A percentile compares a stretch with the other conserved stretches of the same genome.
These are phyloP conservation scores for Leccinum colubrinum DNA, from an alignment of 1,284 basidiomycete genomes.

Conservation along the genomic window DNA sequence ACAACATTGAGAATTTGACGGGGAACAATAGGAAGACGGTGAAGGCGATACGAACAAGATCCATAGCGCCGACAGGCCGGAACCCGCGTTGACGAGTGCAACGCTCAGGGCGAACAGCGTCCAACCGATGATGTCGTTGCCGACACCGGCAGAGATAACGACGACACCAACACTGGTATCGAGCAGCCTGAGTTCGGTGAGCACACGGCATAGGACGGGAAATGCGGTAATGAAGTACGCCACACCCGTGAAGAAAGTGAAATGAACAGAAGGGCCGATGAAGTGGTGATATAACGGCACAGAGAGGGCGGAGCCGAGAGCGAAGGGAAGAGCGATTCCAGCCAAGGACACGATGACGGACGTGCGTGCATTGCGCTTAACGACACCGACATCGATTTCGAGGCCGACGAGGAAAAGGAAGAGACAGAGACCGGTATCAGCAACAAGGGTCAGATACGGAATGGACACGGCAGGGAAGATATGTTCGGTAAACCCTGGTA, in stretches of 20 bases:
- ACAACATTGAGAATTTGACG: constrained; percentile 59
- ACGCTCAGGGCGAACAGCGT: constrained; percentile 81
- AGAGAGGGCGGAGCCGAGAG: constrained; percentile 81
- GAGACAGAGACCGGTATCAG: constrained; percentile 86
- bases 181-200: constrained; percentile 80
- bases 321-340: constrained; percentile 79
- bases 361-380: constrained; percentile 74
- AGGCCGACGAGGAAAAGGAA: constrained; percentile 91
- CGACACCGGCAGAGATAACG: constrained; percentile 91
- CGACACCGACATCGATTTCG: constrained; percentile 78
- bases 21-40: constrained; percentile 76
- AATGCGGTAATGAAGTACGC: constrained; percentile 94
- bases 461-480: constrained; percentile 81
- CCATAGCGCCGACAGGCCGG: constrained; percentile 75
- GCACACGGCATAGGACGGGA: constrained; percentile 88
- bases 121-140: constrained; percentile 85
- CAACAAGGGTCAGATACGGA: constrained; percentile 77
- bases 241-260: constrained; percentile 90
- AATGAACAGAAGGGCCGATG: constrained; percentile 64
- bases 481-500: constrained; percentile 33
- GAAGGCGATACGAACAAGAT: constrained; percentile 83
- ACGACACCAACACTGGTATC: constrained; percentile 93
- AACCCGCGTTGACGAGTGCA: constrained; percentile 83
- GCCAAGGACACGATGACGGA: constrained; percentile 59
- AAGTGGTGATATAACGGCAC: constrained; percentile 78